Base-by-base conservation (phyloP, 1,284 basidiomycete species). In the Cystobasidium pallidum region DNA sequence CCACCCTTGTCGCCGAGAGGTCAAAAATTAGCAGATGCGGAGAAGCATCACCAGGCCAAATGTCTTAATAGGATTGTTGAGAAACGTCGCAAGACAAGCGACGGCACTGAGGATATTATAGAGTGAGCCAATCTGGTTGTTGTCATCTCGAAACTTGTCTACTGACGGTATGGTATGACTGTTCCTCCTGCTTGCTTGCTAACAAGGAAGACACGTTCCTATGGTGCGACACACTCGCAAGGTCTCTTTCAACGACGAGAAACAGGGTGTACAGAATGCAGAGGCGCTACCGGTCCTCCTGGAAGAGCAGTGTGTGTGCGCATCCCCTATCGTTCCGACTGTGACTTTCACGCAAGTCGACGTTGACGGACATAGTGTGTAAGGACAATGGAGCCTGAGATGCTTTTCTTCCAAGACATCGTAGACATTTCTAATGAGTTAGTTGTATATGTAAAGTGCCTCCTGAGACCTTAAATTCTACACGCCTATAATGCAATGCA, bases 71-170 rank as follows among this genome's bases (percentile, higher is more conserved):
- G 61, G n/a, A 64, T 71, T 0, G 61, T 52, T n/a, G 68, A 71
- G 68, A 63, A 64, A 36, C 68, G 68, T 36, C 59, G 68, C 24
- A 71, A 64, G 45, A 59, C 61, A 2, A 71, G 68, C 26, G 68
- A 71, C 49, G 68, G 59, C 24, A 71, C 68, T 2, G 21, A 47
- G n/a, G 61, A 63, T 26, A 55, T 71, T 8, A 49, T 62, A 17
- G 67, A 70, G 67, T 70, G 39, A 45, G 66, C 30, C 54, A 24
- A 11, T 7, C 11, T 8, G 28, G 39, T 3, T 17, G n/a, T 32
- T 28, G 24, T 54, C 21, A 26, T 4, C 4, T 1, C 24, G 2
- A n/a, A n/a, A 24, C 2, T 24, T 24, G n/a, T 54, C 41, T 41
- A 34, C 54, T 57, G 41, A 62, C 7, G 17, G 17, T 11, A 6